Conservation (phyloP, 2,329 filamentous ascomycete genomes). For the Graphilbum ipis-grandicollis region DNA sequence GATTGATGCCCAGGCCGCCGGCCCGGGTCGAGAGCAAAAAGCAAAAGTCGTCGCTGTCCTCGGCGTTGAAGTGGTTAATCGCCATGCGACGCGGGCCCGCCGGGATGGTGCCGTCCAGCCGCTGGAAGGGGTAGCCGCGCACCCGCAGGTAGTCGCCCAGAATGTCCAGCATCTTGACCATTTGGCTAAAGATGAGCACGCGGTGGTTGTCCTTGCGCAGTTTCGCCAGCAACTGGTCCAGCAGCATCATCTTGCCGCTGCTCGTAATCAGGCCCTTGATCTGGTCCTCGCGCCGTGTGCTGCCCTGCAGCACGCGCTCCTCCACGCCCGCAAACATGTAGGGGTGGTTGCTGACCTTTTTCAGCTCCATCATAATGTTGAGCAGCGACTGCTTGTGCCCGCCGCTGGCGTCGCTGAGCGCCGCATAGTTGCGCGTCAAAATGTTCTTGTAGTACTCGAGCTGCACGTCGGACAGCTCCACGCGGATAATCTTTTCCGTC, state of each 20-base stretch:
- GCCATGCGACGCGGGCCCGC: constrained; percentile 76
- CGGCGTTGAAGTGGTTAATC: constrained; percentile 98
- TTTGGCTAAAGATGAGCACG: constrained; percentile 96
- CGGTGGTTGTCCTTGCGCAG: constrained; percentile 86
- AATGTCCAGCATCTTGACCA: constrained; percentile 98
- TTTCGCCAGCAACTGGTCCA: constrained; percentile 89
- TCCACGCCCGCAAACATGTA: constrained; percentile 96
- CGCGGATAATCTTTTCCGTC: constrained; percentile 96
- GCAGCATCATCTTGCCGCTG: constrained; percentile 98
- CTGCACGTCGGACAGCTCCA: constrained; percentile 90
- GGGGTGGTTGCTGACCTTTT: constrained; percentile 97
- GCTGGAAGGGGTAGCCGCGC: constrained; percentile 87
- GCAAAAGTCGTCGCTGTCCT: constrained; percentile 87
- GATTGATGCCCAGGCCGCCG: constrained; percentile 92
- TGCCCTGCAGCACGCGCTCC: constrained; percentile 69
- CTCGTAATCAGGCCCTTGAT: constrained; percentile 88
- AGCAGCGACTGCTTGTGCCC: constrained; percentile 89
- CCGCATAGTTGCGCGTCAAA: constrained; percentile 86
- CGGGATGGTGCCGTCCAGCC: constrained; percentile 87
- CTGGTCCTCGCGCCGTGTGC: constrained; percentile 69
- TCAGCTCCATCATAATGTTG: constrained; percentile 99
- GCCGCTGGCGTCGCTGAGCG: constrained; percentile 73
- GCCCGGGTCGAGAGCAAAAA: constrained; percentile 91
- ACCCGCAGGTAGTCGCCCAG: constrained; percentile 85
- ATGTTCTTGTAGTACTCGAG: constrained; percentile 99